Evolutionary conservation across 208 protist genomes (phyloP).

Genomic region (Trypanosoma brucei): DNA sequence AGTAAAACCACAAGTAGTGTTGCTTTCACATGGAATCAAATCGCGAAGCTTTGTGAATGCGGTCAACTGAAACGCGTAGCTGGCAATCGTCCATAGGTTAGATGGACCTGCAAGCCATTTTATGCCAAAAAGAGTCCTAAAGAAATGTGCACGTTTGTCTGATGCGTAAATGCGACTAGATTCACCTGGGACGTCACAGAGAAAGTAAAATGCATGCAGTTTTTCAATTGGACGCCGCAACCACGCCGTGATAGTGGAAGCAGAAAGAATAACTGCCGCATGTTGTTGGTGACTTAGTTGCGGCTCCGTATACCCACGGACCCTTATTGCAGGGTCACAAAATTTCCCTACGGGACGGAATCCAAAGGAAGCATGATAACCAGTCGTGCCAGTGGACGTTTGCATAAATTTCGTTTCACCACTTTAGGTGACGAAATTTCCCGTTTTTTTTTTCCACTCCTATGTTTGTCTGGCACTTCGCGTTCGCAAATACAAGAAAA

Average conservation of each 20-base stretch:
- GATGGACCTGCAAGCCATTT: slow-evolving; percentile 60
- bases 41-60: slow-evolving; percentile 36
- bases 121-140: slow-evolving; percentile 57
- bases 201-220: slow-evolving; percentile 71
- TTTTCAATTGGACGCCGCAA: slow-evolving; percentile 45
- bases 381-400: slow-evolving; percentile 13
- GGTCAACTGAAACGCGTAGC: slow-evolving; percentile 46
- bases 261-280: slow-evolving; percentile 32
- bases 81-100: slow-evolving; percentile 22
- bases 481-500: too few species aligned
- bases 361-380: slow-evolving; percentile 21
- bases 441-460: too few species aligned
- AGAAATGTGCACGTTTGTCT: slow-evolving; percentile 78
- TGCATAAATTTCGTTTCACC: slow-evolving; percentile 3
- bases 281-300: slow-evolving; percentile 47
- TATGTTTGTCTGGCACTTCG: too few species aligned
- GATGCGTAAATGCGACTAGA: slow-evolving; percentile 61
- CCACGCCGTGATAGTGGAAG: slow-evolving; percentile 31
- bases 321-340: slow-evolving; percentile 43
- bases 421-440: background rate
- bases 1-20: slow-evolving; percentile 31
- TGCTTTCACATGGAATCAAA: slow-evolving; percentile 5
- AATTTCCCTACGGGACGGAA: slow-evolving; percentile 36
- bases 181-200: slow-evolving; percentile 74
- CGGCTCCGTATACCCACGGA: slow-evolving; percentile 68